Percentiles rank a stretch among this genome's conserved stretches.
Conservation (phyloP, 129 eudicot genomes). For the Pseudognaphalium luteoalbum region DNA sequence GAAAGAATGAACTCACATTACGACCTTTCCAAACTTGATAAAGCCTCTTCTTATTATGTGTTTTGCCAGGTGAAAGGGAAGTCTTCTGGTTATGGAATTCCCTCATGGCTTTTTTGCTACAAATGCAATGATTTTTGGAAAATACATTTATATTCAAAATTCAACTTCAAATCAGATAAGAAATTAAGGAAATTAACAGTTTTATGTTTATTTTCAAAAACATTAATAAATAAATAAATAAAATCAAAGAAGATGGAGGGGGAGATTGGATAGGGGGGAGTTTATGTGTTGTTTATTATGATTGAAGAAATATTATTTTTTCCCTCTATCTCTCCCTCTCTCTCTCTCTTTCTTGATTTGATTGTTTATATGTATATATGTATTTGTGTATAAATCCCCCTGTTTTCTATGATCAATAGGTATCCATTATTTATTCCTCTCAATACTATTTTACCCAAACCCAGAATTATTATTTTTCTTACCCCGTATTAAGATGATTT, state of each 20-base stretch:
- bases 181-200: no score
- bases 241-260: neutral
- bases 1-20: constrained; percentile 48
- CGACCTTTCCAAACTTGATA: constrained; percentile 93
- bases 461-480: neutral
- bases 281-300: constrained; percentile 26
- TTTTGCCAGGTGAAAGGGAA: constrained; percentile 34
- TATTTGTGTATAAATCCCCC: neutral
- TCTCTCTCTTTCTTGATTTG: neutral
- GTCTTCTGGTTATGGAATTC: constrained; percentile 36
- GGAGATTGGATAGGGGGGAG: constrained; percentile 30
- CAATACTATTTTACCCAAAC: constrained; percentile 11
- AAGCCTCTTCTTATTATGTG: constrained; percentile 48
- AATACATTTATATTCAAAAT: no score
- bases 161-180: no score
- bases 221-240: no score
- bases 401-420: constrained; percentile 17
- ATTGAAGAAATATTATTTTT: constrained; percentile 26
- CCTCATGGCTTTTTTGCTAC: constrained; percentile 24
- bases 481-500: no score
- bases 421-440: neutral
- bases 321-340: constrained; percentile 35
- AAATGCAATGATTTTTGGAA: neutral
- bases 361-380: neutral
- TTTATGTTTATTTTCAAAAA: no score